A percentile compares a stretch with the other conserved stretches of the same genome.
Conservation (phyloP, 1,284 basidiomycete genomes). For the Taiwanofungus camphoratus region DNA sequence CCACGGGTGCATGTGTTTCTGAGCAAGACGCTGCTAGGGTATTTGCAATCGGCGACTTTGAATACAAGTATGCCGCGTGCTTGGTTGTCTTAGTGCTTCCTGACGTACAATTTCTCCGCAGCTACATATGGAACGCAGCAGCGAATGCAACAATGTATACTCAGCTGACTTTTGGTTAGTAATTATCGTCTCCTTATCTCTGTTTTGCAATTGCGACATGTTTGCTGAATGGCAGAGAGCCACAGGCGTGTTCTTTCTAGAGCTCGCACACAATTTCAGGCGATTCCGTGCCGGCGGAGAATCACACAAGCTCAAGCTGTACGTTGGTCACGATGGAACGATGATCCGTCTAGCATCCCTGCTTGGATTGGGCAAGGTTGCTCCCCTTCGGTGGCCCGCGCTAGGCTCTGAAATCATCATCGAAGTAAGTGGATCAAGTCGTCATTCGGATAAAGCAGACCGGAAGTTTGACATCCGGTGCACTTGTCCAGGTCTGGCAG, state of each 20-base stretch:
- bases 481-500: conserved; percentile 36
- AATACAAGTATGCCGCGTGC: conserved; percentile 39
- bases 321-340: conserved; percentile 47
- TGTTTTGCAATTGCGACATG: neutral
- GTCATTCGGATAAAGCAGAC: neutral
- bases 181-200: neutral
- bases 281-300: conserved; percentile 30
- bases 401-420: conserved; percentile 46
- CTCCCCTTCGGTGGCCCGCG: conserved; percentile 42
- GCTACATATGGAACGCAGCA: conserved; percentile 48
- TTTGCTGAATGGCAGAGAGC: neutral
- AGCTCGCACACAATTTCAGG: conserved; percentile 29
- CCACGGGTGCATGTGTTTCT: conserved; percentile 38
- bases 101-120: conserved; percentile 15
- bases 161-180: conserved; percentile 42
- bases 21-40: conserved; percentile 39
- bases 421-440: conserved; percentile 32
- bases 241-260: conserved; percentile 30
- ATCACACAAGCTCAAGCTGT: conserved; percentile 35
- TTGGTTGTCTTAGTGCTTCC: neutral
- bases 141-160: conserved; percentile 39
- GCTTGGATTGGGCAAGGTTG: conserved; percentile 35
- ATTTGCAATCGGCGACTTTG: conserved; percentile 40
- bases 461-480: neutral
- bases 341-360: conserved; percentile 45